A percentile compares a stretch with the other conserved stretches of the same genome.
Conservation (phyloP, 768 basidiomycete genomes). For the Mrakia hoshinonis region DNA sequence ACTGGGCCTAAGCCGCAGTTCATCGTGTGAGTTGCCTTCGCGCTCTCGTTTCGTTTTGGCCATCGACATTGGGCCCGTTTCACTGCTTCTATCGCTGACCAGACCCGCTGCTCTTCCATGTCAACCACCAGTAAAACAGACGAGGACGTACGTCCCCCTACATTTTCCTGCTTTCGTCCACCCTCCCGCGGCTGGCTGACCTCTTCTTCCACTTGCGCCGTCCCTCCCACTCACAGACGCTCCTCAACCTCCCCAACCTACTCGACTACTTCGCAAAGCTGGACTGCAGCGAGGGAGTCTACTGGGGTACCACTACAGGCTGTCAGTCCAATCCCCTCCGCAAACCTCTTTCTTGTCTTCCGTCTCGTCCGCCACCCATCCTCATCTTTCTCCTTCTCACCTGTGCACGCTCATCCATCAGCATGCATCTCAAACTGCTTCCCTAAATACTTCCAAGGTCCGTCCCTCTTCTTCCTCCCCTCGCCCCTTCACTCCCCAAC, state of each 20-base stretch:
- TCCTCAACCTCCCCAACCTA: slow-evolving; percentile 9
- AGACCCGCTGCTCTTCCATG: background rate
- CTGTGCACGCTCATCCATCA: no score
- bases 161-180: background rate
- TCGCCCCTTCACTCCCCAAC: no score
- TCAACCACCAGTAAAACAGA: background rate
- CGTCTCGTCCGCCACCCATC: background rate
- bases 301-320: background rate
- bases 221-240: background rate
- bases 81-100: background rate
- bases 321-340: background rate
- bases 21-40: background rate
- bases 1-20: background rate
- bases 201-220: background rate
- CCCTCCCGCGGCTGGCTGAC: background rate
- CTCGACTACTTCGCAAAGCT: background rate
- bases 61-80: background rate
- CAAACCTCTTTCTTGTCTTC: background rate
- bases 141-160: background rate
- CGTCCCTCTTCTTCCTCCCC: no score
- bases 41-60: background rate
- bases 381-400: no score
- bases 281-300: background rate
- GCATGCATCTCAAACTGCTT: background rate
- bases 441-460: no score